Evolutionary conservation across 1,284 basidiomycete species (phyloP).

Genomic region (Cryptococcus amylolentus): DNA sequence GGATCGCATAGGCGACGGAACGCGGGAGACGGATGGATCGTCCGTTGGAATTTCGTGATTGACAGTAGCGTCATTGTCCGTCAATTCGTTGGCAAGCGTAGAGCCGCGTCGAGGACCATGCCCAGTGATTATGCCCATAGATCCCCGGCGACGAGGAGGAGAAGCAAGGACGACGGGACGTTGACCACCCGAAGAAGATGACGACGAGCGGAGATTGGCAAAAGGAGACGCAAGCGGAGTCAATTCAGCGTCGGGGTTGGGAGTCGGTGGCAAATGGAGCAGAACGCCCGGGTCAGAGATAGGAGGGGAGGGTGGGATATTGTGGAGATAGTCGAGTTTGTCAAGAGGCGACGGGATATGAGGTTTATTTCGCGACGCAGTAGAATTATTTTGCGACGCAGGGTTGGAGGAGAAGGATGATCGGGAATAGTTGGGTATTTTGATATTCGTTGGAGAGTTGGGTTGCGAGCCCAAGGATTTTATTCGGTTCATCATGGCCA

Average conservation of each 20-base stretch:
- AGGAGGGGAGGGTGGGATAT: slow-evolving; percentile 32
- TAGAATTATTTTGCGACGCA: slow-evolving; percentile 5
- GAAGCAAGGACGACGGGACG: slow-evolving; percentile 2
- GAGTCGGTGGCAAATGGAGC: slow-evolving; percentile 18
- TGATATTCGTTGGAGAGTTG: slow-evolving; percentile 36
- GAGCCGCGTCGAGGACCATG: slow-evolving; percentile 17
- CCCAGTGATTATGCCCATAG: not conserved
- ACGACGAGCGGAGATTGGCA: slow-evolving; percentile 20
- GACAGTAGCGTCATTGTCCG: not conserved
- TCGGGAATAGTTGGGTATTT: slow-evolving; percentile 10
- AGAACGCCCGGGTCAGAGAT: slow-evolving; percentile 25
- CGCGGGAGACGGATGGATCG: slow-evolving; percentile 3
- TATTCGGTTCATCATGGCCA: slow-evolving; percentile 4
- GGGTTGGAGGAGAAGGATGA: slow-evolving; percentile 9
- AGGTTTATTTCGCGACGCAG: slow-evolving; percentile 10
- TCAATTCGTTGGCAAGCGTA: slow-evolving; percentile 7
- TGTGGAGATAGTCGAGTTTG: slow-evolving; percentile 22
- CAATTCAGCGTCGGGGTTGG: slow-evolving; percentile 5
- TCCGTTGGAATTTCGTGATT: not conserved
- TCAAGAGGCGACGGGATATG: slow-evolving; percentile 22
- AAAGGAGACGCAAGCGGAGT: slow-evolving; percentile 34
- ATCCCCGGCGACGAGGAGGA: slow-evolving; percentile 7
- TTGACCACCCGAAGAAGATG: slow-evolving; percentile 6
- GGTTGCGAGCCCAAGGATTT: slow-evolving; percentile 5
- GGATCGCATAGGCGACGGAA: slow-evolving; percentile 8